These are phyloP conservation scores for Aulographum hederae DNA, from an alignment of 2,329 filamentous ascomycete genomes.

Conservation along the genomic window DNA sequence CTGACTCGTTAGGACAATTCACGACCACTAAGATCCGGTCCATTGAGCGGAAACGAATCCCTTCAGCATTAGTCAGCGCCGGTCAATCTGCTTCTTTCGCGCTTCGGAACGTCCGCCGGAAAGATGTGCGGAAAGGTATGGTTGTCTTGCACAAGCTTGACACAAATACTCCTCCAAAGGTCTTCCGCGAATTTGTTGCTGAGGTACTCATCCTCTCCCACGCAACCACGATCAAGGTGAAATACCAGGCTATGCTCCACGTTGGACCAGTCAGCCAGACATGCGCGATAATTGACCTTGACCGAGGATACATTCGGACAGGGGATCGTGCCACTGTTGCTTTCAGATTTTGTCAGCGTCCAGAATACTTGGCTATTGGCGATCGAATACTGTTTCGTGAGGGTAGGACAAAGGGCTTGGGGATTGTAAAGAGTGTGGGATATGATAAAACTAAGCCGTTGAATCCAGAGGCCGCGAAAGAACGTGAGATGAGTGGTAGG, in stretches of 20 bases:
- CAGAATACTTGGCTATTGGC: conserved; percentile 77
- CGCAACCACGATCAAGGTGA: conserved; percentile 89
- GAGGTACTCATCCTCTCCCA: conserved; percentile 89
- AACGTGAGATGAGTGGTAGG: conserved; percentile 6
- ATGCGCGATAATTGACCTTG: conserved; percentile 92
- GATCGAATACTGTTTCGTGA: conserved; percentile 87
- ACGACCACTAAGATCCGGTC: conserved; percentile 71
- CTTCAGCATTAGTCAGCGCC: conserved; percentile 71
- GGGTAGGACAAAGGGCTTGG: conserved; percentile 83
- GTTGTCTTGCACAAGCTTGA: conserved; percentile 78
- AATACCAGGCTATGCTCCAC: conserved; percentile 96
- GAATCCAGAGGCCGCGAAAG: conserved; percentile 16
- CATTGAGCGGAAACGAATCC: conserved; percentile 86
- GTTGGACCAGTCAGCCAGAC: conserved; percentile 91
- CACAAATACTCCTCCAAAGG: conserved; percentile 31
- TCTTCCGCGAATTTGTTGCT: conserved; percentile 35
- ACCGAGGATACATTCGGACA: conserved; percentile 85
- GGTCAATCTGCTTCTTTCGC: conserved; percentile 90
- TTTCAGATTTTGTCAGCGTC: conserved; percentile 84
- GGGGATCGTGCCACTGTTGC: conserved; percentile 89
- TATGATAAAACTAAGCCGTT: conserved; percentile 50
- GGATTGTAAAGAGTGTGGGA: conserved; percentile 80
- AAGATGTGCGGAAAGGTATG: conserved; percentile 95
- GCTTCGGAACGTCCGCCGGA: conserved; percentile 67
- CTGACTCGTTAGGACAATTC: conserved; percentile 81